Evolutionary conservation across 345 rosid species (phyloP).

Genomic region (Firmiana major): DNA sequence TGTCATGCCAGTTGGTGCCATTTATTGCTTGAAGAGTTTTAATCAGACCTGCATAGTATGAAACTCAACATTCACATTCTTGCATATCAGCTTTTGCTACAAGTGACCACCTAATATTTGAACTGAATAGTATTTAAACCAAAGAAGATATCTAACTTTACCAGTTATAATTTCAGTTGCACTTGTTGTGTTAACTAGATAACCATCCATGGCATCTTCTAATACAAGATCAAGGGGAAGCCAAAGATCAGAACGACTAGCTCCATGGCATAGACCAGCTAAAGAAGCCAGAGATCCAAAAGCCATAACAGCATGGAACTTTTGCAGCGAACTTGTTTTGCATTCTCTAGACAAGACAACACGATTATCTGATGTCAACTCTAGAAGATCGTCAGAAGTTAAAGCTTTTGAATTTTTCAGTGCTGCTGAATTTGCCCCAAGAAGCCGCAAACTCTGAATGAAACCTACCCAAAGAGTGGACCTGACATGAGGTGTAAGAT

Average conservation of each 20-base stretch:
- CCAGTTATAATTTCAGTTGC: conserved; percentile 78
- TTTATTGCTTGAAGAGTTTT: conserved; percentile 82
- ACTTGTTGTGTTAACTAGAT: conserved; percentile 69
- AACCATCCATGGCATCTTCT: conserved; percentile 96
- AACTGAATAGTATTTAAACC: not conserved
- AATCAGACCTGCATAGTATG: conserved; percentile 58
- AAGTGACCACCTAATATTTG: not conserved
- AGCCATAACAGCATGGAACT: conserved; percentile 52
- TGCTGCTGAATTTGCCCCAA: conserved; percentile 53
- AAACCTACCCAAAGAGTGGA: conserved; percentile 68
- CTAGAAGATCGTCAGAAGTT: conserved; percentile 44
- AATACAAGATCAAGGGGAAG: conserved; percentile 90
- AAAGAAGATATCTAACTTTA: conserved; percentile 23
- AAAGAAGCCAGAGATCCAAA: conserved; percentile 57
- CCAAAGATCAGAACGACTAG: conserved; percentile 77
- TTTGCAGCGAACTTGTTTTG: conserved; percentile 45
- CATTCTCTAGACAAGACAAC: conserved; percentile 34
- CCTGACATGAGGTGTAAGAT: conserved; percentile 30
- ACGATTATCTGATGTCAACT: conserved; percentile 47
- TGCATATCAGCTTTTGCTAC: not conserved
- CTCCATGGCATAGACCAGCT: conserved; percentile 64
- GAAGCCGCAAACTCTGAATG: conserved; percentile 52
- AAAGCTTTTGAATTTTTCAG: conserved; percentile 50
- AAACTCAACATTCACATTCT: conserved; percentile 12
- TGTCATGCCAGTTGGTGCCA: conserved; percentile 82